Evolutionary conservation across 208 protist species (phyloP).

Genomic region (Acanthamoeba sp.): DNA sequence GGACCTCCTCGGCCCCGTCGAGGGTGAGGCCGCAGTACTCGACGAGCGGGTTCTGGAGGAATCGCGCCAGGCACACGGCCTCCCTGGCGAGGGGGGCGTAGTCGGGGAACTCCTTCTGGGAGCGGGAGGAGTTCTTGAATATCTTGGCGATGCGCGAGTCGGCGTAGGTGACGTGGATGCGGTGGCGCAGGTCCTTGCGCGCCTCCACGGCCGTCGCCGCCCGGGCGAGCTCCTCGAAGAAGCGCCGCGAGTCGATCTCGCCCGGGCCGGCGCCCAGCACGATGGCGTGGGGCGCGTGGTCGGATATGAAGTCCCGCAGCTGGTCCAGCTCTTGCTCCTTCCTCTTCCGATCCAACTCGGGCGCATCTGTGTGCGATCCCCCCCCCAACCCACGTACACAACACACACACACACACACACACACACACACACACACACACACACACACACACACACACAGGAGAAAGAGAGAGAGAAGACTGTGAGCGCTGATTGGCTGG

Average conservation of each 20-base stretch:
- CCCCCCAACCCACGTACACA: not conserved
- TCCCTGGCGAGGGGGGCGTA: slow-evolving; percentile 43
- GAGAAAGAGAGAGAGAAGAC: no score
- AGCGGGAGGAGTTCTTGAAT: slow-evolving; percentile 17
- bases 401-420: not conserved
- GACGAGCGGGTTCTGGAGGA: slow-evolving; percentile 81
- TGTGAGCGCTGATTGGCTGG: no score
- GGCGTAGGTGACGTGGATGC: slow-evolving; percentile 56
- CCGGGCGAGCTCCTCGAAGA: not conserved
- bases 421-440: not conserved
- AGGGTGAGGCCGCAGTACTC: slow-evolving; percentile 78
- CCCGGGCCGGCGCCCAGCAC: slow-evolving; percentile 17
- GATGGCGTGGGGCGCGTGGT: slow-evolving; percentile 7
- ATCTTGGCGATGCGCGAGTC: slow-evolving; percentile 35
- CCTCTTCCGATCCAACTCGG: not conserved
- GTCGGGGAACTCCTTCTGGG: slow-evolving; percentile 78
- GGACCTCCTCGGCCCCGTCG: slow-evolving; percentile 3
- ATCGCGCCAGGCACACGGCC: slow-evolving; percentile 79
- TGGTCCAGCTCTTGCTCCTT: slow-evolving; percentile 38
- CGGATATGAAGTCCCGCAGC: slow-evolving; percentile 5
- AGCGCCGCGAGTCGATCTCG: slow-evolving; percentile 42
- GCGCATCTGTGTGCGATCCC: not conserved
- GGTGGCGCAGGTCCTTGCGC: slow-evolving; percentile 13
- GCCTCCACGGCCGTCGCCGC: not conserved
- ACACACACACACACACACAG: not conserved